A percentile compares a stretch with the other conserved stretches of the same genome.
These are phyloP conservation scores for Angomonas ambiguus DNA, from an alignment of 208 protist genomes.

Conservation along the genomic window DNA sequence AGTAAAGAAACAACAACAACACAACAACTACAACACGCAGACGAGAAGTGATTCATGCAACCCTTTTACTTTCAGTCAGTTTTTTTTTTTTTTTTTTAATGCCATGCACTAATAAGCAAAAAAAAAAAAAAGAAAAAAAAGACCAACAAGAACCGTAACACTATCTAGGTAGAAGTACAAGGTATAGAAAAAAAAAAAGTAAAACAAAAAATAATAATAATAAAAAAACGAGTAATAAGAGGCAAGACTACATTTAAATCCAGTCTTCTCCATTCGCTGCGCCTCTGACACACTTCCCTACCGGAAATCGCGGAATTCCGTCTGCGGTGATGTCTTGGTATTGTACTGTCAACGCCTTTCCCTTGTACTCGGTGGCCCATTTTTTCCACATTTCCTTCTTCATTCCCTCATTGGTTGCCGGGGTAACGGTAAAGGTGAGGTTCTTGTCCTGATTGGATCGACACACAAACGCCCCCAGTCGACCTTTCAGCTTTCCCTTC, in stretches of 20 bases:
- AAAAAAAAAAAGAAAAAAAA: slow-evolving; percentile 6
- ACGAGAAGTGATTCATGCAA: no score
- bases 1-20: background rate
- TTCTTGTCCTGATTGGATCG: slow-evolving; percentile 30
- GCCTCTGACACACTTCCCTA: slow-evolving; percentile 78
- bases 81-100: slow-evolving; percentile 1
- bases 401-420: slow-evolving; percentile 64
- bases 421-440: slow-evolving; percentile 60
- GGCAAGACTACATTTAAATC: slow-evolving; percentile 32
- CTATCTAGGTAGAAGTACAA: slow-evolving; percentile 2
- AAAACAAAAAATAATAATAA: slow-evolving; percentile 4
- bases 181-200: slow-evolving; percentile 1
- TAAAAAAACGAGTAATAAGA: background rate
- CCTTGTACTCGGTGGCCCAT: slow-evolving; percentile 51
- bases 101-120: slow-evolving; percentile 8
- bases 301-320: slow-evolving; percentile 82
- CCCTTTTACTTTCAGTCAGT: slow-evolving; percentile 3
- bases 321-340: slow-evolving; percentile 78
- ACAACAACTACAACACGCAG: no score
- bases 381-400: slow-evolving; percentile 66
- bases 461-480: slow-evolving; percentile 82
- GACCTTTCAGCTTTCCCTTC: slow-evolving; percentile 77
- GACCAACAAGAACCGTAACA: background rate
- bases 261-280: slow-evolving; percentile 64
- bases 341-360: slow-evolving; percentile 86